Percentiles rank a stretch among this genome's conserved stretches.
phyloP scores from a whole-genome alignment of 441 rosid species.

The Flueggea neowawraea region DNA sequence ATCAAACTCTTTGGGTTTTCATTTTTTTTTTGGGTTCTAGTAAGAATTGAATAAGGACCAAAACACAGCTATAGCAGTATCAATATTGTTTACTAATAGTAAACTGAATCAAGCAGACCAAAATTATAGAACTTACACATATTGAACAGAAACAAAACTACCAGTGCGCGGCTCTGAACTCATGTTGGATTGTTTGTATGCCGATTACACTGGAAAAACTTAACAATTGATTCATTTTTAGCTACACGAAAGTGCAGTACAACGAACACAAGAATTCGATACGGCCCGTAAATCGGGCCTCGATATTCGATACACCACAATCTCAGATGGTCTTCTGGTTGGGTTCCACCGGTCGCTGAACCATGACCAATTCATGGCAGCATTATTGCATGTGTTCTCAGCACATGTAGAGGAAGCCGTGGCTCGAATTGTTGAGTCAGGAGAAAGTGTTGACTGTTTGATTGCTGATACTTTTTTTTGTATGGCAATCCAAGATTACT shows the following conservation, averaged over 20 bases:
- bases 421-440: slow-evolving; percentile 22
- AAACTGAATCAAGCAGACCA: slow-evolving; percentile 11
- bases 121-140: slow-evolving; percentile 1
- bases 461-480: slow-evolving; percentile 60
- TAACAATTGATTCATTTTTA: slow-evolving; percentile 39
- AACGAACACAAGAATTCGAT: slow-evolving; percentile 61
- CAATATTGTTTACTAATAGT: not conserved
- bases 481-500: slow-evolving; percentile 55
- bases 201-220: slow-evolving; percentile 37
- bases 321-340: slow-evolving; percentile 58
- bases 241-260: slow-evolving; percentile 61
- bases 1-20: too few relatives aligned
- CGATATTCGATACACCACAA: slow-evolving; percentile 50
- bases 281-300: slow-evolving; percentile 42
- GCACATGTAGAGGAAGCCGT: slow-evolving; percentile 50
- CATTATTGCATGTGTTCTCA: slow-evolving; percentile 44
- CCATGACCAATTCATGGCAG: slow-evolving; percentile 50
- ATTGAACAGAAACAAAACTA: slow-evolving; percentile 9
- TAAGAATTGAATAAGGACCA: too few relatives aligned
- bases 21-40: too few relatives aligned
- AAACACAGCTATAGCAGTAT: too few relatives aligned
- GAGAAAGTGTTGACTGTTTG: slow-evolving; percentile 39
- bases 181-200: slow-evolving; percentile 51
- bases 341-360: slow-evolving; percentile 57
- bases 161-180: slow-evolving; percentile 5